A percentile compares a stretch with the other conserved stretches of the same genome.
Evolutionary conservation across 2,329 filamentous ascomycete genomes (phyloP).

Genomic region (Sporothrix humicola): DNA sequence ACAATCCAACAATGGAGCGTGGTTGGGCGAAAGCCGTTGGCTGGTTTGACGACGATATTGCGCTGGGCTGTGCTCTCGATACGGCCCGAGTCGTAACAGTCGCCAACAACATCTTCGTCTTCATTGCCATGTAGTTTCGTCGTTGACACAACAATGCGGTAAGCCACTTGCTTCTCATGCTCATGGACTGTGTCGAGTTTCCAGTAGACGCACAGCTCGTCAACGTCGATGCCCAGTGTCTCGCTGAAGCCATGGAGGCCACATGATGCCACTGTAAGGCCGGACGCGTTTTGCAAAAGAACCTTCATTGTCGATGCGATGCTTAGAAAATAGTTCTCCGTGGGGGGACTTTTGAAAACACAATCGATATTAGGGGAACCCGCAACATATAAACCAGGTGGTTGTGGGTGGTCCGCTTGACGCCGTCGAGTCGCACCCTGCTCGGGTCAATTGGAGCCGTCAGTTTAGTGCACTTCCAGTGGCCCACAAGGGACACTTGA

Average conservation of each 20-base stretch:
- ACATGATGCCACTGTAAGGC: not conserved
- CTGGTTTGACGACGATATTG: not conserved
- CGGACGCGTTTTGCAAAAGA: too few relatives aligned
- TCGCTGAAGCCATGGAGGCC: constrained; percentile 1
- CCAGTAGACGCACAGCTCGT: not conserved
- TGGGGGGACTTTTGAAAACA: too few relatives aligned
- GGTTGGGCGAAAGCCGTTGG: not conserved
- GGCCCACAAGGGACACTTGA: too few relatives aligned
- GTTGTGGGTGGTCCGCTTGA: too few relatives aligned
- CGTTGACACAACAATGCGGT: not conserved
- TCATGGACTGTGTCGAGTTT: not conserved
- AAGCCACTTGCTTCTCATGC: not conserved
- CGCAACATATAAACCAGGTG: too few relatives aligned
- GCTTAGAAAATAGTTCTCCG: too few relatives aligned
- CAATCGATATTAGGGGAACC: too few relatives aligned
- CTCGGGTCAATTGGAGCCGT: too few relatives aligned
- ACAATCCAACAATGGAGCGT: not conserved
- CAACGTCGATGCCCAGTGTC: not conserved
- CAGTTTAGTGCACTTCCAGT: too few relatives aligned
- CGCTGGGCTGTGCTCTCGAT: not conserved
- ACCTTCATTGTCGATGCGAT: too few relatives aligned
- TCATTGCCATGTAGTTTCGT: too few relatives aligned
- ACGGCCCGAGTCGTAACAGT: not conserved
- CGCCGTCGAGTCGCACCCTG: too few relatives aligned
- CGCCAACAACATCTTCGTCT: not conserved